phyloP scores from a whole-genome alignment of 208 protist genomes.

The Acanthamoeba castellanii region DNA sequence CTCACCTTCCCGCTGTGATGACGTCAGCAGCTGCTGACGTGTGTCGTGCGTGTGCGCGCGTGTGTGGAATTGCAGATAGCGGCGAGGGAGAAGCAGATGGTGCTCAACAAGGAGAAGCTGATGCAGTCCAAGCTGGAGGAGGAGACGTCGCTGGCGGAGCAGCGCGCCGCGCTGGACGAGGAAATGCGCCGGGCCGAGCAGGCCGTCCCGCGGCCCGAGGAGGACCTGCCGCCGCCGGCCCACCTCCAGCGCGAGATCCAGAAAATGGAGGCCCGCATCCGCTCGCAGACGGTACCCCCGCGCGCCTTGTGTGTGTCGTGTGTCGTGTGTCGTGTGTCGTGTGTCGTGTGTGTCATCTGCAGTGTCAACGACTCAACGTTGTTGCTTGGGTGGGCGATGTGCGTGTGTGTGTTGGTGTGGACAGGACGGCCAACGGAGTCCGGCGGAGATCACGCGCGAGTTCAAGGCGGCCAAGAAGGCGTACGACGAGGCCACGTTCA shows the following conservation, averaged over 20 bases:
- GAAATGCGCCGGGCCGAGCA: background rate
- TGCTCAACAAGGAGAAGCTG: background rate
- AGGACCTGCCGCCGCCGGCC: background rate
- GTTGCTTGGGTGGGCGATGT: background rate
- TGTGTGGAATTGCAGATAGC: background rate
- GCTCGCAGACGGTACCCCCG: background rate
- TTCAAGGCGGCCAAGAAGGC: conserved; percentile 53
- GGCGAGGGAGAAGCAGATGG: conserved; percentile 3
- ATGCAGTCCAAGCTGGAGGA: background rate
- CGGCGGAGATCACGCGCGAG: conserved; percentile 59
- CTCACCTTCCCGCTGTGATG: background rate
- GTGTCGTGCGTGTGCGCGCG: too few relatives aligned
- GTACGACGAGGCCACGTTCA: background rate
- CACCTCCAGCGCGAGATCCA: conserved; percentile 59
- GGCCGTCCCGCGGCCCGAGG: background rate
- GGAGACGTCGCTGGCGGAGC: background rate
- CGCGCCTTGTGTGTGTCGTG: background rate
- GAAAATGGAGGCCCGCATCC: conserved; percentile 62
- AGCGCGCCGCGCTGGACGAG: background rate
- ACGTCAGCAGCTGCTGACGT: too few relatives aligned
- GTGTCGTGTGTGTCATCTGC: too few relatives aligned
- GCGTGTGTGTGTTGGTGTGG: background rate
- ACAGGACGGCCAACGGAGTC: conserved; percentile 37
- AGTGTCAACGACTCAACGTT: background rate
- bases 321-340: too few relatives aligned